Base-by-base conservation (phyloP, 2,329 filamentous ascomycete genomes). In the Aspergillus felis region DNA sequence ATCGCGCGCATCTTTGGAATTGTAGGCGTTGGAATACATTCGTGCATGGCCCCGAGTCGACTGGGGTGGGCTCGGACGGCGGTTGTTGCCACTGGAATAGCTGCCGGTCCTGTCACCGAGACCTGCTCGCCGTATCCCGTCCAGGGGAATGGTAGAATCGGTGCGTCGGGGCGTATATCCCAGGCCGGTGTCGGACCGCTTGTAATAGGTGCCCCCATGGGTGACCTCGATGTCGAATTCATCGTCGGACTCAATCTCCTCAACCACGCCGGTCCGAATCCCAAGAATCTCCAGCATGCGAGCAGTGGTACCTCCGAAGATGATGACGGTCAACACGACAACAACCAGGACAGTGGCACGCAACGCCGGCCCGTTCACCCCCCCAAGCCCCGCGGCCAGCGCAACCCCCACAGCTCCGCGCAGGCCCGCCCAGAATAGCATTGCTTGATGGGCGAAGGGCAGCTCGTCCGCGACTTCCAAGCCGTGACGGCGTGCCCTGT, bases 351-450 rank as follows among this genome's bases (percentile, higher is more conserved):
- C 93, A 0, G 94, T 99, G 6, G 94, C 94, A 66, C 92, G 89
- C 38, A 99, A 81, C 0, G 91, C 90, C 57, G 87, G 88, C 0
- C 87, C 87, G 69, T 96, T 94, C 54, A 87, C 85, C 49, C 92
- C 94, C 0, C 85, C 87, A 50, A 99, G 82, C 27, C 95, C 89
- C 24, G 93, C 93, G 32, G 94, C 94, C 50, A 99, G 81, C 1
- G 94, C 94, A 38, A 99, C 94, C 57, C 94, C 94, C 66, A 99
- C 94, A 50, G 94, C 94, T 67, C 94, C 94, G 61, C 94, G 90
- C 29, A 99, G 82, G 27, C 94, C 94, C 17, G 94, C 94, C 94
- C 94, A 99, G 78, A 96, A 99, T n/a, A 99, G 85, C 94, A 99
- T 97, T n/a, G 90, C 92, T 75, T 97, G 94, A 75, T 97, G 96